phyloP scores from a whole-genome alignment of 108 stramenopile species.

The Fistulifera solaris region DNA sequence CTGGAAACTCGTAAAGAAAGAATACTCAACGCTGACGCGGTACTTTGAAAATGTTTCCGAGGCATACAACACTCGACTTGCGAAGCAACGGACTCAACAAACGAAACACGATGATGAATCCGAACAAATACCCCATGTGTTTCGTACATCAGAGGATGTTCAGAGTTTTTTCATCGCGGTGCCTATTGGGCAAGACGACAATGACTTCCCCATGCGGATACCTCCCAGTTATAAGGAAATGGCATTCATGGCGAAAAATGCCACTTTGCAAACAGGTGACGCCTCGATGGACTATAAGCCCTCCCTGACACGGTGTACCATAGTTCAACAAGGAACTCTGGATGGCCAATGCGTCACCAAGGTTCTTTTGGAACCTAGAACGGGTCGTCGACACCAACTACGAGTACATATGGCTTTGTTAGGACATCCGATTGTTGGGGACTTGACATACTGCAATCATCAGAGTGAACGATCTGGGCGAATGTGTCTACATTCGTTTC shows the following conservation, averaged over 20 bases:
- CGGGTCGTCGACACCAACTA: slow-evolving; percentile 92
- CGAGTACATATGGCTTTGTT: slow-evolving; percentile 74
- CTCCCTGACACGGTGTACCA: slow-evolving; percentile 60
- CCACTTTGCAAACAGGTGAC: slow-evolving; percentile 1
- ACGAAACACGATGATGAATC: slow-evolving; percentile 7
- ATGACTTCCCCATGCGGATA: slow-evolving; percentile 41
- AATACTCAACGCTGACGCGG: background rate
- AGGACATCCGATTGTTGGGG: slow-evolving; percentile 89
- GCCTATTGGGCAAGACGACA: slow-evolving; percentile 38
- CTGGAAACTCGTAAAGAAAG: slow-evolving; percentile 4
- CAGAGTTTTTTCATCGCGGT: slow-evolving; percentile 42
- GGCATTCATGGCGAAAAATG: background rate
- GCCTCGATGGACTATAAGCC: slow-evolving; percentile 44
- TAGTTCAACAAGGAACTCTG: slow-evolving; percentile 29
- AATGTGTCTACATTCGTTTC: slow-evolving; percentile 81
- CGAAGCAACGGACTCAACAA: slow-evolving; percentile 19
- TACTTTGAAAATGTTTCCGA: slow-evolving; percentile 19
- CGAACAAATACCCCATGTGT: slow-evolving; percentile 14
- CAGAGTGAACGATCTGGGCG: slow-evolving; percentile 21
- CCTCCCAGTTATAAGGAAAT: slow-evolving; percentile 14
- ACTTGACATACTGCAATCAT: slow-evolving; percentile 63
- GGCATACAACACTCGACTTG: slow-evolving; percentile 26
- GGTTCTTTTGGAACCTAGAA: slow-evolving; percentile 60
- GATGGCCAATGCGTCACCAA: slow-evolving; percentile 51
- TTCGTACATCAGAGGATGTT: slow-evolving; percentile 18